Percentiles rank a stretch among this genome's conserved stretches.
Evolutionary conservation across 305 asterid species (phyloP).

Genomic region (Plantago rigida): DNA sequence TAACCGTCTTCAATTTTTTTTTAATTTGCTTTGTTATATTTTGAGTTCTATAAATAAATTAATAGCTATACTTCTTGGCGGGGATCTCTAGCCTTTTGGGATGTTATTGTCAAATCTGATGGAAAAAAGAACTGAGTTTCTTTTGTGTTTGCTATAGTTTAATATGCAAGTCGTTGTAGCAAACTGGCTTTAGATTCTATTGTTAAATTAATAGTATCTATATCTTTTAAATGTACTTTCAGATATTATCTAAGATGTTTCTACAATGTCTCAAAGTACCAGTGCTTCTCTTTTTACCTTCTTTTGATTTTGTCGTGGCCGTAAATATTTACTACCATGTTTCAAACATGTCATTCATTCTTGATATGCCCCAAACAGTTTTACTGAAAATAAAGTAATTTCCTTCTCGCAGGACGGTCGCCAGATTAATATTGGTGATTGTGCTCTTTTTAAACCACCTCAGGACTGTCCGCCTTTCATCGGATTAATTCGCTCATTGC

Average conservation of each 20-base stretch:
- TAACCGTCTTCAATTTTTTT: too few species aligned
- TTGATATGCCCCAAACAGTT: neutral
- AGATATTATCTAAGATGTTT: too few species aligned
- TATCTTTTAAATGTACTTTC: neutral
- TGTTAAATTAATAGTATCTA: neutral
- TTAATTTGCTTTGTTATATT: too few species aligned
- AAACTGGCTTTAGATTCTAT: neutral
- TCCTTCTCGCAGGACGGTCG: conserved; percentile 46
- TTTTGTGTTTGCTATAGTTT: neutral
- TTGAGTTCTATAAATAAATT: too few species aligned
- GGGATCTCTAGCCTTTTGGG: too few species aligned
- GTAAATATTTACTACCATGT: neutral
- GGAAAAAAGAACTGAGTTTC: too few species aligned
- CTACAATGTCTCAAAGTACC: neutral
- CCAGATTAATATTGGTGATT: conserved; percentile 43
- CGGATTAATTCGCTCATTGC: conserved; percentile 61
- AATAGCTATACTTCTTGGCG: too few species aligned
- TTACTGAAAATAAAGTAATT: neutral
- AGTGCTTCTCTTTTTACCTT: neutral
- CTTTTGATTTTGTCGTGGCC: neutral
- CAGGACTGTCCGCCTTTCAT: conserved; percentile 74
- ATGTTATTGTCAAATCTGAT: too few species aligned
- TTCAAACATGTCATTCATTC: neutral
- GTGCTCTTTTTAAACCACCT: conserved; percentile 60
- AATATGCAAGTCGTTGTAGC: neutral